Base-by-base conservation (phyloP, 2,329 filamentous ascomycete species). In the Thielaviopsis punctulata region DNA sequence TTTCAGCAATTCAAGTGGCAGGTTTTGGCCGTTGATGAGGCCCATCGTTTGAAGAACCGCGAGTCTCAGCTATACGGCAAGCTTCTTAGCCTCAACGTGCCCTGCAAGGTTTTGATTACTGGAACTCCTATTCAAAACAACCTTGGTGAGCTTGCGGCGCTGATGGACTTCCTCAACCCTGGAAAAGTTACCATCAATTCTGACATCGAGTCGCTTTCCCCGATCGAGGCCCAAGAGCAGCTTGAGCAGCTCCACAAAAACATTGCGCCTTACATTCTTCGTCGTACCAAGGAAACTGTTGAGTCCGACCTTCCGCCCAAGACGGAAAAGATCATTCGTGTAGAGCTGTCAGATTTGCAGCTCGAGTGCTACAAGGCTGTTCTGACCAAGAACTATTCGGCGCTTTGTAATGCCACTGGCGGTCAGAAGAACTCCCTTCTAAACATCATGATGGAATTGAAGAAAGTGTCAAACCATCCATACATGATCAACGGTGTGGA, bases 341-440 rank as follows among this genome's bases (percentile, higher is more conserved):
- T 98, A 41, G 92, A 96, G 66, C 73, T 98, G 49, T 94, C 92
- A 0, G 92, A 98, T 65, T 82, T 96, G 24, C 92, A 98, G 63
- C 73, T 96, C 9, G 90, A 98, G 58, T 96, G 95, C 66, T 98
- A 98, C 72, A 96, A 96, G 69, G 96, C 96, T 62, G 96, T 98
- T 55, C 73, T 98, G 22, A 96, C 92, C 0, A 82, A 90, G 61
- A 98, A 98, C 63, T 98, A 98, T 61, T 81, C 88, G 25, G 92
- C 90, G 2, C 74, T 98, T 27, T 95, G 93, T 60, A 86, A 95
- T 62, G 90, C 88, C 45, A 82, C 83, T 45, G 86, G 80, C 56
- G 92, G 90, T 5, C 86, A 93, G 65, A 96, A 95, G 66, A 90
- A 94, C 59, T 96, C 90, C 0, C 70, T 98, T 13, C 71, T 98